These are phyloP conservation scores for Phaeophleospora eucalypticola DNA, from an alignment of 2,329 filamentous ascomycete species.

Conservation along the genomic window DNA sequence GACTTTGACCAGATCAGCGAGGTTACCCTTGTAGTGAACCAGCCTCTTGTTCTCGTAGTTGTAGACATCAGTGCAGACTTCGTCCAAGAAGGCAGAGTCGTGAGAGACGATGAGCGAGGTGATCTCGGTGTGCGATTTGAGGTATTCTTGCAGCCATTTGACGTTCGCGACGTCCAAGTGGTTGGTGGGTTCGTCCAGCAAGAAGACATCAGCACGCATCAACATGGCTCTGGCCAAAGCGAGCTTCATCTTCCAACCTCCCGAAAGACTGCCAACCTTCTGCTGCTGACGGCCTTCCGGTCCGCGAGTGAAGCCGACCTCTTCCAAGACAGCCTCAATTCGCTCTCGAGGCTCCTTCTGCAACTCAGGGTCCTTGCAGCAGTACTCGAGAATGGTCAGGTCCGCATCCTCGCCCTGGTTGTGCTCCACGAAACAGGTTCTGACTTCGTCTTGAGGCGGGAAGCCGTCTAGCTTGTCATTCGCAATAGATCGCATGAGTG, in stretches of 20 bases:
- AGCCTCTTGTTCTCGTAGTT: conserved; percentile 99
- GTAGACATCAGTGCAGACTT: conserved; percentile 97
- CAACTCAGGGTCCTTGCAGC: conserved; percentile 82
- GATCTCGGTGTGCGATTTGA: conserved; percentile 93
- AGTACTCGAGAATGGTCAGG: conserved; percentile 90
- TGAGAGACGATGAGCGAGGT: conserved; percentile 97
- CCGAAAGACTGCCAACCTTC: conserved; percentile 88
- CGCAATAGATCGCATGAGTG: conserved; percentile 93
- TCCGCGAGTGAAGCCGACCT: conserved; percentile 90
- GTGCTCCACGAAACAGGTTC: conserved; percentile 97
- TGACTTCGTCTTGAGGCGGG: conserved; percentile 83
- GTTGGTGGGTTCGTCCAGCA: conserved; percentile 98
- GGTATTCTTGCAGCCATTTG: conserved; percentile 90
- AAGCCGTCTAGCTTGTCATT: conserved; percentile 96
- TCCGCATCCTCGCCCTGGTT: conserved; percentile 98
- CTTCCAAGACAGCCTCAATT: conserved; percentile 76
- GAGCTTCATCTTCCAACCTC: conserved; percentile 99
- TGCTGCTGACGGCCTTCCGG: conserved; percentile 84
- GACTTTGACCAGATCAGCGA: conserved; percentile 77
- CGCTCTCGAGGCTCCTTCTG: conserved; percentile 72
- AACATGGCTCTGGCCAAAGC: conserved; percentile 95
- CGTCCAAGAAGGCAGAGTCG: conserved; percentile 96
- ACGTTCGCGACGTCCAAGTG: conserved; percentile 96
- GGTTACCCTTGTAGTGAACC: conserved; percentile 76
- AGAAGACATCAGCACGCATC: conserved; percentile 89